These are phyloP conservation scores for Barnettozyma hawaiiensis DNA, from an alignment of 1,139 yeast species.

Conservation along the genomic window DNA sequence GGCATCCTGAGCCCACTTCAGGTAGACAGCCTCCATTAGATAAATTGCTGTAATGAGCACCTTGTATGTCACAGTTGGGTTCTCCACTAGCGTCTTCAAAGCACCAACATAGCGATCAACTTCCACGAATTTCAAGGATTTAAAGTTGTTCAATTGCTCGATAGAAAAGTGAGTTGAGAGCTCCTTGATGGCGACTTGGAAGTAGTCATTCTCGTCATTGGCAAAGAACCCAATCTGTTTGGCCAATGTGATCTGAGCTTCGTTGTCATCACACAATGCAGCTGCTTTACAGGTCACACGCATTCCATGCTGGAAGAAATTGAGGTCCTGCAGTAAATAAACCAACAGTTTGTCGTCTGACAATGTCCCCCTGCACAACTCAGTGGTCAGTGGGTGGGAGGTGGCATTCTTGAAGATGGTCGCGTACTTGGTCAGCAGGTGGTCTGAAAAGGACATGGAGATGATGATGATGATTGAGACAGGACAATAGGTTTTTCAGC, in stretches of 20 bases:
- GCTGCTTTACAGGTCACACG: constrained; percentile 41
- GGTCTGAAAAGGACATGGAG: constrained; percentile 12
- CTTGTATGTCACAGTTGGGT: constrained; percentile 32
- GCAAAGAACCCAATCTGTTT: constrained; percentile 49
- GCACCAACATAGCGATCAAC: constrained; percentile 38
- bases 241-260: constrained; percentile 36
- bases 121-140: constrained; percentile 27
- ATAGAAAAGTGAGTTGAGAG: constrained; percentile 22
- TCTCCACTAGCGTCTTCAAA: constrained; percentile 30
- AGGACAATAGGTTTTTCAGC: neutral
- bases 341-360: constrained; percentile 38
- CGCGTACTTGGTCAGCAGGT: constrained; percentile 23
- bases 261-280: constrained; percentile 37
- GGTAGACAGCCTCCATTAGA: constrained; percentile 46
- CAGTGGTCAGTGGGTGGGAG: constrained; percentile 40
- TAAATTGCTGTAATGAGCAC: constrained; percentile 42
- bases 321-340: constrained; percentile 45
- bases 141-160: neutral
- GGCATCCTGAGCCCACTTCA: constrained; percentile 42
- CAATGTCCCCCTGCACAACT: constrained; percentile 42
- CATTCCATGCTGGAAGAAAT: constrained; percentile 41
- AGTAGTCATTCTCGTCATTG: constrained; percentile 45
- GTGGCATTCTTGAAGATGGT: constrained; percentile 31
- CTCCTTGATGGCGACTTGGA: constrained; percentile 33
- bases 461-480: neutral